Base-by-base conservation (phyloP, 2,329 filamentous ascomycete genomes). In the Trichoderma harzianum region DNA sequence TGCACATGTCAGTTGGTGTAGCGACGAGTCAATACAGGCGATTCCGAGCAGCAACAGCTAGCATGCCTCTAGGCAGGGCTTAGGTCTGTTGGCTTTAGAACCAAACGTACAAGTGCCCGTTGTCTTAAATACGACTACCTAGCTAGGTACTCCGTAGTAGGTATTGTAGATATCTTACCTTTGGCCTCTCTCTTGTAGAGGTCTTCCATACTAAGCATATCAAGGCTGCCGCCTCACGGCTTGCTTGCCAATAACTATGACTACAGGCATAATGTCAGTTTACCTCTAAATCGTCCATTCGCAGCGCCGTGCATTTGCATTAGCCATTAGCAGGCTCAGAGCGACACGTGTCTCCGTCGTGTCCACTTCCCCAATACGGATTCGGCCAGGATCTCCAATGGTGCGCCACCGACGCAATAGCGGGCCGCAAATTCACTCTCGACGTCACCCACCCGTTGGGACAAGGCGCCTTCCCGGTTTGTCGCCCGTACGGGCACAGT, bases 311-410 rank as follows among this genome's bases (percentile, higher is more conserved):
- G 70, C 72, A 74, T 69, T 60, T 65, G 47, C 47, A 53, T 53
- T 53, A 53, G 47, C 47, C 47, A 53, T 64, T 58, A 70, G 67
- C 58, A 51, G 67, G 58, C 58, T 62, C 65, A 62, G 70, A 71
- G 69, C 53, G 64, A 77, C 77, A 78, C 75, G 76, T 77, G 77
- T 77, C 73, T 73, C 72, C 24, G 24, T 39, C 30, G 36, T 51
- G 18, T 60, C 66, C 75, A 74, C 69, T 74, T 76, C 75, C 77
- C 76, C 74, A 78, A 73, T 74, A 70, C 75, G 74, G 78, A 78
- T 78, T 73, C 72, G 75, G 77, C 76, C 73, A 73, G 77, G 74
- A 78, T 77, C 74, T 76, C 73, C 72, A 74, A 77, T 78, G 77
- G 75, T 73, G 71, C 73, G 74, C 74, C 77, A 72, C 75, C 76